These are phyloP conservation scores for Cytospora leucostoma DNA, from an alignment of 2,329 filamentous ascomycete genomes.

Conservation along the genomic window DNA sequence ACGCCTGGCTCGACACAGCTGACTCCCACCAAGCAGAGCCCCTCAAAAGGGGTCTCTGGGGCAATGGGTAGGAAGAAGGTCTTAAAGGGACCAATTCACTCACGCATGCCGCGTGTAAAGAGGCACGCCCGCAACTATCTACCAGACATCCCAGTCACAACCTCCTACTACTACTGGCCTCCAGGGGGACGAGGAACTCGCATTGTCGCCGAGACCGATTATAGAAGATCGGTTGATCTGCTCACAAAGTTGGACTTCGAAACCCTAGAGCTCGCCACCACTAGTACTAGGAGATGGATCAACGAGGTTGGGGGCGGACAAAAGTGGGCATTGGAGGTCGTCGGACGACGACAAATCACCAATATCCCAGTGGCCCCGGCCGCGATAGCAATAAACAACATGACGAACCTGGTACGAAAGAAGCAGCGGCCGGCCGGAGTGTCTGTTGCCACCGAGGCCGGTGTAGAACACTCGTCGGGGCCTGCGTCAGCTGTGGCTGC, in stretches of 20 bases:
- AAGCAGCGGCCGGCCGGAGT: conserved; percentile 43
- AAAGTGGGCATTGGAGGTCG: conserved; percentile 54
- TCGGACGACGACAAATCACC: conserved; percentile 38
- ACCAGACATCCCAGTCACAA: conserved; percentile 51
- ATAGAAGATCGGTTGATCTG: conserved; percentile 68
- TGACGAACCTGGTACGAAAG: conserved; percentile 49
- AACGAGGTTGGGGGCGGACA: conserved; percentile 61
- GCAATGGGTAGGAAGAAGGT: conserved; percentile 49
- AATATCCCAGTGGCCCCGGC: conserved; percentile 2
- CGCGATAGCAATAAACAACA: conserved; percentile 44
- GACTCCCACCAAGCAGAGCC: conserved; percentile 31
- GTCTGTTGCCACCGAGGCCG: conserved; percentile 32
- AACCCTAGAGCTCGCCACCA: conserved; percentile 60
- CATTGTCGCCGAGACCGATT: conserved; percentile 63
- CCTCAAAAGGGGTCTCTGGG: conserved; percentile 21
- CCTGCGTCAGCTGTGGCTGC: conserved; percentile 12
- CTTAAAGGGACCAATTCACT: conserved; percentile 60
- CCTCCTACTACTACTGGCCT: conserved; percentile 68
- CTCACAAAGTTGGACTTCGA: conserved; percentile 75
- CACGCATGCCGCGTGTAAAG: conserved; percentile 67
- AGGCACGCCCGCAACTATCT: conserved; percentile 54
- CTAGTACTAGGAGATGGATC: conserved; percentile 71
- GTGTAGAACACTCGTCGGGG: background rate
- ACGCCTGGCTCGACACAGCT: conserved; percentile 39
- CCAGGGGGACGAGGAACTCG: conserved; percentile 61